Conservation (phyloP, 2,329 filamentous ascomycete genomes). For the Neocucurbitaria cava region DNA sequence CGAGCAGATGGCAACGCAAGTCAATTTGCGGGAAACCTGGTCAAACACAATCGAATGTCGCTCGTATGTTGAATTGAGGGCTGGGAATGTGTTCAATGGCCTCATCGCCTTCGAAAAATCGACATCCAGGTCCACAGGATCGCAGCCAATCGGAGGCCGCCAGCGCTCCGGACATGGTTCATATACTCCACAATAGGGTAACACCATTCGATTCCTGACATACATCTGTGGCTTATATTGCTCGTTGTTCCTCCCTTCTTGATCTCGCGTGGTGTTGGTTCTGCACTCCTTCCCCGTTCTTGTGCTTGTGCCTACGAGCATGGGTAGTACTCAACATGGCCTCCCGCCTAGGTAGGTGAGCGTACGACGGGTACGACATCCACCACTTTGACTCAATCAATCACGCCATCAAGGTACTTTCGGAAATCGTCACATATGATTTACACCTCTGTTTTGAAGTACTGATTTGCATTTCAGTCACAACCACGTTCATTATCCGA, state of each 20-base stretch:
- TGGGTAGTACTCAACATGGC: background rate
- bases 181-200: conserved; percentile 5
- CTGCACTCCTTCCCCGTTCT: background rate
- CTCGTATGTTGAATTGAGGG: background rate
- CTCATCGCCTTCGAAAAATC: conserved; percentile 15
- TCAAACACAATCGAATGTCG: background rate
- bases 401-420: conserved; percentile 29
- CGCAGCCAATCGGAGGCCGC: conserved; percentile 23
- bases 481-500: conserved; percentile 5
- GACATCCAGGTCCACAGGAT: conserved; percentile 13
- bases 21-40: background rate
- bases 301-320: background rate
- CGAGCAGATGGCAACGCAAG: background rate
- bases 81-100: background rate
- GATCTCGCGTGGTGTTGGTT: background rate
- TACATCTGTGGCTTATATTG: background rate
- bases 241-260: background rate
- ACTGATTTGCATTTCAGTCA: conserved; percentile 7
- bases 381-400: background rate
- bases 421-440: background rate
- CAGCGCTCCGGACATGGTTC: conserved; percentile 11
- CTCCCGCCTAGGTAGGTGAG: background rate
- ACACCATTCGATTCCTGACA: conserved; percentile 8
- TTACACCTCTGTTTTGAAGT: background rate
- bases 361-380: background rate